phyloP scores from a whole-genome alignment of 768 basidiomycete genomes.

The Lentinula boryana region DNA sequence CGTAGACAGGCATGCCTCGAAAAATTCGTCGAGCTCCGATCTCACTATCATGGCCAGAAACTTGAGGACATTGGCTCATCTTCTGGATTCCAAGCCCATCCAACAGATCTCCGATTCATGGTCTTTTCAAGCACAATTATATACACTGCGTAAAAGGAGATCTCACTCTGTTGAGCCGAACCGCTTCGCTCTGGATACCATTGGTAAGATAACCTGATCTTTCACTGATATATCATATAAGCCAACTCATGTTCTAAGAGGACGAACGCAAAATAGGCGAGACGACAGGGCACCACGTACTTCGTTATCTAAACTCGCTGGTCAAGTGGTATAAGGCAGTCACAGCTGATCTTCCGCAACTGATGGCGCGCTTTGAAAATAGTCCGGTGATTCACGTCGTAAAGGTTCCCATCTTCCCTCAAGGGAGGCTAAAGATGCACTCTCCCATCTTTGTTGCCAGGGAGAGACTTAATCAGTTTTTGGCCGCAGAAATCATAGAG shows the following conservation, averaged over 20 bases:
- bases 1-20: not conserved
- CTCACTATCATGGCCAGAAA: not conserved
- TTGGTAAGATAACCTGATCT: not conserved
- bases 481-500: not conserved
- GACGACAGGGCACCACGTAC: not conserved
- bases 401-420: not conserved
- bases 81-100: not conserved
- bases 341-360: not conserved
- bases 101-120: not conserved
- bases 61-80: not conserved
- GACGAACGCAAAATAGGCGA: not conserved
- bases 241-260: not conserved
- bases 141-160: not conserved
- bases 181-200: not conserved
- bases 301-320: not conserved
- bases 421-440: not conserved
- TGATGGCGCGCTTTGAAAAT: not conserved
- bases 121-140: not conserved
- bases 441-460: not conserved
- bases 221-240: not conserved
- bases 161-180: not conserved
- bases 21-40: not conserved
- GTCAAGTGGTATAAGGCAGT: constrained; percentile 1
- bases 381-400: not conserved
- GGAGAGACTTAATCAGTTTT: not conserved